Evolutionary conservation across 2,329 filamentous ascomycete genomes (phyloP), one percentile per base, ranked within the genome.

Genomic region (Ophiostoma quercus): DNA sequence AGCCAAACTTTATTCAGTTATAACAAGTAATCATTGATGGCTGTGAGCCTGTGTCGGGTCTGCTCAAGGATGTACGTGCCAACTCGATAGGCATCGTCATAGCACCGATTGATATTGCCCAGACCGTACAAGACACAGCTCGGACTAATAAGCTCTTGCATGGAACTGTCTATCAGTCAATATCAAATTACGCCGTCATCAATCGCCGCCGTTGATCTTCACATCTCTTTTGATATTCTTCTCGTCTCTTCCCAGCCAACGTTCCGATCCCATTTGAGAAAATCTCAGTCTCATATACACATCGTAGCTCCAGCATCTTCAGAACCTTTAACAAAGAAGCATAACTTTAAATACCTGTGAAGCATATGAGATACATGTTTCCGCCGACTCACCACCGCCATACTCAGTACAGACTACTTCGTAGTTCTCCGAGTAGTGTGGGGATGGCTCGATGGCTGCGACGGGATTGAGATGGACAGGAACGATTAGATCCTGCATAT

Each of bases 401-500:
- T n/a, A n/a, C n/a, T n/a, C n/a, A n/a, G n/a, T n/a, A n/a, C n/a
- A n/a, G n/a, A n/a, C n/a, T n/a, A n/a, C n/a, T n/a, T n/a, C n/a
- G n/a, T n/a, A n/a, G n/a, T n/a, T n/a, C n/a, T n/a, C n/a, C n/a
- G n/a, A n/a, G n/a, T n/a, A n/a, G 9, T 57, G 51, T 57, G 51
- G 51, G 51, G 51, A 57, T 57, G 25, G n/a, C 25, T 57, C 22
- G n/a, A 1, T 8, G 5, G 19, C 51, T 57, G 11, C 51, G 51
- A 57, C 9, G 51, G 51, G 22, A 57, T 57, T 57, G 60, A 19
- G 32, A 63, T 32, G 60, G 60, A 63, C 60, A 63, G 60, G 62
- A 65, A 65, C 62, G 32, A 39, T 37, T 65, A 8, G 32, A 37
- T 8, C 11, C n/a, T 67, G 41, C 41, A 47, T 51, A 43, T 67